Base-by-base conservation (phyloP, 192 early-diverging fungal genomes). In the Dissophora ornata region DNA sequence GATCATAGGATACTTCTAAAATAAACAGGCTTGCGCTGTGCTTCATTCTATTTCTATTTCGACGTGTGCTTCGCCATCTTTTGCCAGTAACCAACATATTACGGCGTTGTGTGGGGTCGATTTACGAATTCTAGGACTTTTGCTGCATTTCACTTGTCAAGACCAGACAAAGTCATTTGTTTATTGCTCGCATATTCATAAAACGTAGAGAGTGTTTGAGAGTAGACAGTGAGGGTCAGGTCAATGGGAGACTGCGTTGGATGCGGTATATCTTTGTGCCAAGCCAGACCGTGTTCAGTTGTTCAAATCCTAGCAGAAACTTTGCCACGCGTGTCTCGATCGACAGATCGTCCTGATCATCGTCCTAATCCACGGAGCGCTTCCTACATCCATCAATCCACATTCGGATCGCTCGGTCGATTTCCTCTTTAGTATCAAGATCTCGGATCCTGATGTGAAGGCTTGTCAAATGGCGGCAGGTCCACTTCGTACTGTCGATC, bases 311-410 rank as follows among this genome's bases (percentile, higher is more conserved):
- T 5, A 57, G 36, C 0, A 57, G 13, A 11, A 40, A 34, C 12
- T 34, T 22, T 3, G 55, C 55, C 36, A 57, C 55, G 1, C 55
- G 55, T 6, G 24, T 34, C 55, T 57, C 55, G 12, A 57, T 42
- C 11, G 38, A 57, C 9, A 26, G 18, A 4, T n/a, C 44, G 18
- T 4, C 44, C n/a, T 45, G 12, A 12, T 16, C n/a, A 45, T 4
- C 9, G 9, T n/a, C 44, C 44, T 16, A 16, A 38, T 38, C 7
- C 13, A n/a, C 36, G 36, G 36, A 9, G 7, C 4, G 44, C 12
- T 5, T 4, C n/a, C 18, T 4, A 9, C 44, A 5, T 45, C 15
- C 44, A 45, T n/a, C n/a, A 4, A n/a, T 18, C 54, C 54, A 56
- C 19, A 56, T 13, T 7, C 9, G 21, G 36, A 56, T 21, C 21